Percentiles rank a stretch among this genome's conserved stretches.
These are phyloP conservation scores for Phytophthora litchii DNA, from an alignment of 352 stramenopile genomes.

Conservation along the genomic window DNA sequence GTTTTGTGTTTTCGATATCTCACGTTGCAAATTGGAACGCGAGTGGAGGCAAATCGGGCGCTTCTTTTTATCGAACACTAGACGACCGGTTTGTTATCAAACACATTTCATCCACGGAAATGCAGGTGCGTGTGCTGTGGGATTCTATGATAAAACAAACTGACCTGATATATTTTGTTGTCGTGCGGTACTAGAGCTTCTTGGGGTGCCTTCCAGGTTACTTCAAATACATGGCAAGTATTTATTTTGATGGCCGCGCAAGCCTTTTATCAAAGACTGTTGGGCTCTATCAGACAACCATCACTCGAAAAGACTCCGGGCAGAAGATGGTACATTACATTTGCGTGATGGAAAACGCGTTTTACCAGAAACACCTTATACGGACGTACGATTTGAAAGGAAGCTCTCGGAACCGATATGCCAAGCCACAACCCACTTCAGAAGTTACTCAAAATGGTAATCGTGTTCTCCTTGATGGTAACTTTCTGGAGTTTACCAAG, in stretches of 20 bases:
- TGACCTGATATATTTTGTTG: slow-evolving; percentile 2
- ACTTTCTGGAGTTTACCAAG: slow-evolving; percentile 83
- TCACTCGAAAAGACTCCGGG: slow-evolving; percentile 92
- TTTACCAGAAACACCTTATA: slow-evolving; percentile 94
- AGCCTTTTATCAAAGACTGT: slow-evolving; percentile 98
- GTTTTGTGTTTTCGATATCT: slow-evolving; percentile 85
- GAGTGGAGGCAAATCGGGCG: slow-evolving; percentile 97
- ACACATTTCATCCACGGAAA: slow-evolving; percentile 97
- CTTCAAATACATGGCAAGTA: slow-evolving; percentile 98
- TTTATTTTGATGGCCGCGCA: slow-evolving; percentile 94
- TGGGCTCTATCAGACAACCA: slow-evolving; percentile 97
- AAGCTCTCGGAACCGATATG: slow-evolving; percentile 94
- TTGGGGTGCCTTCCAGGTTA: slow-evolving; percentile 87
- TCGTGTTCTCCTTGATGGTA: slow-evolving; percentile 84
- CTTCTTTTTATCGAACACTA: slow-evolving; percentile 94
- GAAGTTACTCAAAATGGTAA: slow-evolving; percentile 31
- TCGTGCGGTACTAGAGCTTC: slow-evolving; percentile 61
- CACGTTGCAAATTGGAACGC: slow-evolving; percentile 91
- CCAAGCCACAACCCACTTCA: slow-evolving; percentile 42
- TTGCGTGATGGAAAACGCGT: slow-evolving; percentile 97
- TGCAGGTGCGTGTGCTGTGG: slow-evolving; percentile 86
- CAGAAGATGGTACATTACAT: slow-evolving; percentile 93
- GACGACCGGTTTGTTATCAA: slow-evolving; percentile 99
- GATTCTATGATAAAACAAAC: slow-evolving; percentile 1
- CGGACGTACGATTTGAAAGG: slow-evolving; percentile 99